Evolutionary conservation across 805 yeast species (phyloP).

Genomic region (Starmerella apis): DNA sequence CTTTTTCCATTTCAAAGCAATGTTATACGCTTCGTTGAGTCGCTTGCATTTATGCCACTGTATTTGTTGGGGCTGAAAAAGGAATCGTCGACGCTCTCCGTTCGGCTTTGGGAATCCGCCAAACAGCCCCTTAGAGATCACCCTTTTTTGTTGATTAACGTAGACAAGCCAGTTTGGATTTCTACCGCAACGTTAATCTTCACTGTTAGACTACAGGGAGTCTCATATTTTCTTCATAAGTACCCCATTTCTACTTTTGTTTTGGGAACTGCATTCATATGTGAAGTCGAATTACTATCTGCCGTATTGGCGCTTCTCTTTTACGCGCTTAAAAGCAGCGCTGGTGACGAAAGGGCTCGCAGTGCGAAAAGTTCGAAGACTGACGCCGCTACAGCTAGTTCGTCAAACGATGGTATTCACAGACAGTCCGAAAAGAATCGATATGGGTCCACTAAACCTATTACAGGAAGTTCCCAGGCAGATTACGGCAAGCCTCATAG

Average conservation of each 20-base stretch:
- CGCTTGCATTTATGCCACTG: not conserved
- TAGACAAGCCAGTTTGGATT: not conserved
- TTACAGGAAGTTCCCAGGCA: not conserved
- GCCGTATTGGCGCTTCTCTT: not conserved
- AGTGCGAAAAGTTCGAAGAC: no score
- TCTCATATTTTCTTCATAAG: constrained; percentile 12
- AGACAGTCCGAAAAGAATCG: no score
- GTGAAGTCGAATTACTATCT: constrained; percentile 15
- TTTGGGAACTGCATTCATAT: constrained; percentile 13
- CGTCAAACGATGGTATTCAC: no score
- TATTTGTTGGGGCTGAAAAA: not conserved
- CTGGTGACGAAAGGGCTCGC: not conserved
- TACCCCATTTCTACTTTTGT: constrained; percentile 14
- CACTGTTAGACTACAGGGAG: constrained; percentile 7
- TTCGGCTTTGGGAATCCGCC: not conserved
- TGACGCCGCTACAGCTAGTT: not conserved
- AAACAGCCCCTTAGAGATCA: not conserved
- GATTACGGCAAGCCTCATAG: no score
- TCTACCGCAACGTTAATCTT: constrained; percentile 4
- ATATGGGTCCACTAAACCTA: no score
- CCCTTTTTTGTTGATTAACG: not conserved
- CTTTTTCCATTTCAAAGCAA: constrained; percentile 3
- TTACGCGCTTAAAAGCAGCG: not conserved
- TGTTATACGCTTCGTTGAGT: not conserved
- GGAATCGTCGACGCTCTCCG: not conserved